phyloP scores from a whole-genome alignment of 768 basidiomycete species.

The Phaffia tasmanica region DNA sequence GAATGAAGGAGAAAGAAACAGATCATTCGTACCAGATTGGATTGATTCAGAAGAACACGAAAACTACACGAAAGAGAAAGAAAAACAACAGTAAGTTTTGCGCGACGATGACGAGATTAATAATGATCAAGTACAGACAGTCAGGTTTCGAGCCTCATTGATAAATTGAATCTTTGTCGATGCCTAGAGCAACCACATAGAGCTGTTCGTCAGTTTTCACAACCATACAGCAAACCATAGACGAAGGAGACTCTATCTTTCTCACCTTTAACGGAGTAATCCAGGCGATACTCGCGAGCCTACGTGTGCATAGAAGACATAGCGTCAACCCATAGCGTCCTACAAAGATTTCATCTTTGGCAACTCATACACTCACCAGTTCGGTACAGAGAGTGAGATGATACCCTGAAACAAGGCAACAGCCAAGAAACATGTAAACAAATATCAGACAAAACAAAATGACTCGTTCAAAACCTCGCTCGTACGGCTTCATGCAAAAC shows the following conservation, averaged over 20 bases:
- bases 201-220: constrained; percentile 8
- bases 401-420: constrained; percentile 21
- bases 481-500: constrained; percentile 12
- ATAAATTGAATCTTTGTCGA: constrained; percentile 37
- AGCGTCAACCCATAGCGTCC: not conserved
- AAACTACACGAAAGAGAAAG: not conserved
- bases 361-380: constrained; percentile 30
- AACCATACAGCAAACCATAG: constrained; percentile 26
- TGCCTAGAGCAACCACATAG: constrained; percentile 29
- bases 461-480: constrained; percentile 18
- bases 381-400: constrained; percentile 36
- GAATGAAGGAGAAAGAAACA: not conserved
- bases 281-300: constrained; percentile 14
- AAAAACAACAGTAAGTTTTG: too few relatives aligned
- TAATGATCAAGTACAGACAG: not conserved
- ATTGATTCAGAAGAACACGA: not conserved
- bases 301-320: not conserved
- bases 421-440: too few relatives aligned
- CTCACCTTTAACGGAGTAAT: constrained; percentile 6
- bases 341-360: constrained; percentile 27
- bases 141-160: constrained; percentile 37
- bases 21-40: not conserved
- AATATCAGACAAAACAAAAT: not conserved
- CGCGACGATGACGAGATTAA: too few relatives aligned
- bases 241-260: constrained; percentile 20